Percentiles rank a stretch among this genome's conserved stretches.
Evolutionary conservation across 768 basidiomycete genomes (phyloP).

Genomic region (Tephrocybe sp.): DNA sequence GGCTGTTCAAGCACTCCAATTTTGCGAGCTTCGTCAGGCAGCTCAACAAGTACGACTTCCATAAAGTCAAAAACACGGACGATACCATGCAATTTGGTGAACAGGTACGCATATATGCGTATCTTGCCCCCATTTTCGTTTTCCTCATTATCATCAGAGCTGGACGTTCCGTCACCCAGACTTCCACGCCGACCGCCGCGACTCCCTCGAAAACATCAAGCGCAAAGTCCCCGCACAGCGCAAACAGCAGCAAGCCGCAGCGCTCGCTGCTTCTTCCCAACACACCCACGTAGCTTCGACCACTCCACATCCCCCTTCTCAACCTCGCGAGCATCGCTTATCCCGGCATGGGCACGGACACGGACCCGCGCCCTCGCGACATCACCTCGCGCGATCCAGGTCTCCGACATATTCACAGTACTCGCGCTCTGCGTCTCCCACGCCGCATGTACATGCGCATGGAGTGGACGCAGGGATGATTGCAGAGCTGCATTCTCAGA

Average conservation of each 20-base stretch:
- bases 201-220: constrained; percentile 57
- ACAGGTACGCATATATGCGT: constrained; percentile 41
- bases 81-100: constrained; percentile 68
- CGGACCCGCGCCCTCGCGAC: too few relatives aligned
- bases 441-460: background rate
- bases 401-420: constrained; percentile 18
- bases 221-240: constrained; percentile 56
- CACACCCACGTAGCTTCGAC: constrained; percentile 8
- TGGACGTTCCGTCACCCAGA: constrained; percentile 63
- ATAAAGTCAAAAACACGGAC: constrained; percentile 91
- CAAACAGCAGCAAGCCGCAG: constrained; percentile 38
- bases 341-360: constrained; percentile 24
- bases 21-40: constrained; percentile 92
- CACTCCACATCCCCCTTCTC: constrained; percentile 9
- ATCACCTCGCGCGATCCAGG: constrained; percentile 10
- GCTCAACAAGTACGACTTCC: constrained; percentile 95
- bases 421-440: constrained; percentile 17
- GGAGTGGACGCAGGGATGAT: background rate
- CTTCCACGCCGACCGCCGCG: constrained; percentile 52
- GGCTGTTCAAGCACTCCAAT: constrained; percentile 94
- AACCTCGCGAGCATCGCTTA: constrained; percentile 20
- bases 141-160: constrained; percentile 26
- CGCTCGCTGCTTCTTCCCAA: background rate
- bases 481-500: constrained; percentile 11
- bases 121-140: background rate